Conservation (phyloP, 495 filamentous ascomycete species). For the Aspergillus avenaceus region DNA sequence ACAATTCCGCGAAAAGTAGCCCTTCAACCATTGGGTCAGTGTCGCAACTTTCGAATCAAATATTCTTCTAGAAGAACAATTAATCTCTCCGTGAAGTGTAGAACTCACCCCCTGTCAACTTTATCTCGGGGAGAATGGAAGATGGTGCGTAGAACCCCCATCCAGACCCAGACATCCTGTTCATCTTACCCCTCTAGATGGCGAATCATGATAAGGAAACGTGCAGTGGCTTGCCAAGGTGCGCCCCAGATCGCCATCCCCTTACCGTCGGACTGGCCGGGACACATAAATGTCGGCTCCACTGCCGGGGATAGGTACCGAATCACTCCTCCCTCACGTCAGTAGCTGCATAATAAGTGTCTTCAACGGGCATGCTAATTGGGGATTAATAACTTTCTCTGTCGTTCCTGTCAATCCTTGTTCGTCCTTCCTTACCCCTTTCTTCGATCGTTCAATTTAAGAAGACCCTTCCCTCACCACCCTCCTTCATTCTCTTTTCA, state of each 20-base stretch:
- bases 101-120: constrained; percentile 7
- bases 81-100: too few relatives aligned
- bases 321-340: constrained; percentile 4
- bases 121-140: constrained; percentile 5
- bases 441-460: not conserved
- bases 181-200: not conserved
- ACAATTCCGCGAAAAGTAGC: too few relatives aligned
- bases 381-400: not conserved
- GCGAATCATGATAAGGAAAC: not conserved
- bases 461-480: not conserved
- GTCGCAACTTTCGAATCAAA: too few relatives aligned
- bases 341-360: not conserved
- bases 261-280: not conserved
- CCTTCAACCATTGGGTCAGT: too few relatives aligned
- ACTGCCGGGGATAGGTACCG: constrained; percentile 5
- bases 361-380: not conserved
- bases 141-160: not conserved
- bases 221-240: not conserved
- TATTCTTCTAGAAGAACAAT: too few relatives aligned
- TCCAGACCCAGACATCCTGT: too few relatives aligned
- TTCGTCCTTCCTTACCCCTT: not conserved
- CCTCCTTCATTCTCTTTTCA: not conserved
- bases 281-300: constrained; percentile 10
- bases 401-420: not conserved
- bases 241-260: not conserved